Evolutionary conservation across 352 stramenopile genomes (phyloP), one percentile per base, ranked within the genome.

Genomic region (Phytophthora multivora): DNA sequence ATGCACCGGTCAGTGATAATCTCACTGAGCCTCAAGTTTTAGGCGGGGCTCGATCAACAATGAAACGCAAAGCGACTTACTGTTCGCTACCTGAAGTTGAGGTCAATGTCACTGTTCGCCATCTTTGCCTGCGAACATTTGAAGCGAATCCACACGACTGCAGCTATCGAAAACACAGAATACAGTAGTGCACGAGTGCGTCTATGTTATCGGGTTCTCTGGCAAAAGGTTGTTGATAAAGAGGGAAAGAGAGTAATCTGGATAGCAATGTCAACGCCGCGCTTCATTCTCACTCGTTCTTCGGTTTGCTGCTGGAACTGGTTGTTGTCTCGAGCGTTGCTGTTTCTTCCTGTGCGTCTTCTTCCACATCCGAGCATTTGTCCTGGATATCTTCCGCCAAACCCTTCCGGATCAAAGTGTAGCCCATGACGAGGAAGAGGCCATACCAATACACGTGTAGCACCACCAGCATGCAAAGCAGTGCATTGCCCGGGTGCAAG

Each of bases 361-460:
- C 50, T 13, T 46, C 51, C 16, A 67, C 45, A 18, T 71, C 56
- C 25, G 50, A 33, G 47, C 63, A 77, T 31, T 81, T 76, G 43
- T 79, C 58, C 39, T 78, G 55, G 33, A 78, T 76, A 33, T 80
- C 72, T 53, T 80, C 69, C 5, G 57, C 59, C 19, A 73, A 31
- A 9, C 71, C 67, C 51, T 72, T 73, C 38, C 49, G 46, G 18
- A 80, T 59, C 13, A 80, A 45, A 15, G 57, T 75, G 62, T 66
- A 74, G n/a, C 71, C 71, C 71, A 80, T 80, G 33, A 71, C 61
- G 31, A 80, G 56, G 69, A 80, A 75, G 2, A 80, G 64, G n/a
- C 39, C 42, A 41, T 77, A 80, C 71, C 71, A 80, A 56, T 80
- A 80, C 23, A 74, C 56, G 46, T 80, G 71, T 40, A 80, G 56